Evolutionary conservation across 2,329 filamentous ascomycete species (phyloP).

Genomic region (Ceratocystis lukuohia): DNA sequence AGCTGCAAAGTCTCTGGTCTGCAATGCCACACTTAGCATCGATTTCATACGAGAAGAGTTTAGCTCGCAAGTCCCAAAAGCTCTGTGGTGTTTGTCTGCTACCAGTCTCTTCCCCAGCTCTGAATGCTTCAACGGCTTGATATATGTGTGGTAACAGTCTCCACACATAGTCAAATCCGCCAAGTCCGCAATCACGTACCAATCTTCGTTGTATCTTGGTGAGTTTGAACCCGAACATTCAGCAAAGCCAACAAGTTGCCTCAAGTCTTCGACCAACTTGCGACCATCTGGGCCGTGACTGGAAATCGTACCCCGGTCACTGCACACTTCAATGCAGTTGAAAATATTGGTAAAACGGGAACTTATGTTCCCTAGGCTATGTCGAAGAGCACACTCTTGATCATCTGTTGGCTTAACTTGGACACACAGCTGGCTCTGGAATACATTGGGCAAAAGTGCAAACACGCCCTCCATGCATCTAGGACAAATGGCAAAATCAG

Average conservation of each 20-base stretch:
- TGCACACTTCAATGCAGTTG: conserved; percentile 43
- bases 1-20: conserved; percentile 10
- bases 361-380: conserved; percentile 38
- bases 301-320: conserved; percentile 26
- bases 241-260: conserved; percentile 32
- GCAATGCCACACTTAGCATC: conserved; percentile 48
- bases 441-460: conserved; percentile 35
- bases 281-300: conserved; percentile 38
- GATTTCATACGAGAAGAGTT: conserved; percentile 69
- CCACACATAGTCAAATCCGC: conserved; percentile 74
- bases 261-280: conserved; percentile 50
- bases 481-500: conserved; percentile 62
- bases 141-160: conserved; percentile 58
- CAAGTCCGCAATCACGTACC: conserved; percentile 65
- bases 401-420: conserved; percentile 26
- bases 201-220: conserved; percentile 49
- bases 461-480: conserved; percentile 62
- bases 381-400: conserved; percentile 40
- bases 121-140: conserved; percentile 56
- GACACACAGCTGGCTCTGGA: conserved; percentile 44
- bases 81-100: conserved; percentile 48
- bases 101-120: conserved; percentile 40
- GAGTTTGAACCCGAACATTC: conserved; percentile 47
- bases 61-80: conserved; percentile 55
- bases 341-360: conserved; percentile 46